Conservation (phyloP, 192 early-diverging fungal species). For the Coemansia sp. region DNA sequence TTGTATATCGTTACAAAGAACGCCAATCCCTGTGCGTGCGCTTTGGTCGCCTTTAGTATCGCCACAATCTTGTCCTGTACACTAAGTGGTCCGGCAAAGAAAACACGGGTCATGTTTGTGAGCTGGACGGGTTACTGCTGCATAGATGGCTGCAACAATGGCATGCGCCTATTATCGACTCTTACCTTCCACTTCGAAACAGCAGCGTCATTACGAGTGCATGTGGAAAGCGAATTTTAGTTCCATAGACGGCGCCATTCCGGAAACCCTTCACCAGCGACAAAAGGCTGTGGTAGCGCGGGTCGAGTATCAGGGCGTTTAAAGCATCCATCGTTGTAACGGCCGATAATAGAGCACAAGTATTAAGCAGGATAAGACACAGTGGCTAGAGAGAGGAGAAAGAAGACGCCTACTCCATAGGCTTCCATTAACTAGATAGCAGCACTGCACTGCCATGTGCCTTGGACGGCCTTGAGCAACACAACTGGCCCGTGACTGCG, state of each 20-base stretch:
- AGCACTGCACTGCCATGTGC: slow-evolving; percentile 3
- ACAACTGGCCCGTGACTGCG: slow-evolving; percentile 6
- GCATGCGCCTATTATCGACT: not conserved
- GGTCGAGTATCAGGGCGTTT: slow-evolving; percentile 59
- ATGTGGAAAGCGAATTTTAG: slow-evolving; percentile 96
- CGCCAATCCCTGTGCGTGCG: slow-evolving; percentile 86
- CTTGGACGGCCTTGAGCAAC: not conserved
- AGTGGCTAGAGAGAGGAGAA: not conserved
- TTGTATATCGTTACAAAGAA: slow-evolving; percentile 96
- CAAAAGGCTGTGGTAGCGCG: slow-evolving; percentile 78
- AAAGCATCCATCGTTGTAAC: slow-evolving; percentile 18
- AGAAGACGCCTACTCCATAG: not conserved
- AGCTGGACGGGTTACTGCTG: not conserved
- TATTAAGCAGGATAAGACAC: not conserved
- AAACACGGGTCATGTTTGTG: not conserved
- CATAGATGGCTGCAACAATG: not conserved
- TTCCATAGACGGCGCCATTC: slow-evolving; percentile 95
- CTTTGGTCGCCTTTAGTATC: slow-evolving; percentile 84
- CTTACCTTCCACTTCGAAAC: slow-evolving; percentile 83
- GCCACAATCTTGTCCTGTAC: slow-evolving; percentile 70
- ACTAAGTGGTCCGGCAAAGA: slow-evolving; percentile 42
- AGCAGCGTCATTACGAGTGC: slow-evolving; percentile 95
- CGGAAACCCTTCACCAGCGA: slow-evolving; percentile 88
- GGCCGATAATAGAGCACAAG: not conserved
- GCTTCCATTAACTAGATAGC: not conserved